Conservation (phyloP, 2,329 filamentous ascomycete species). For the Penicillium glabrum region DNA sequence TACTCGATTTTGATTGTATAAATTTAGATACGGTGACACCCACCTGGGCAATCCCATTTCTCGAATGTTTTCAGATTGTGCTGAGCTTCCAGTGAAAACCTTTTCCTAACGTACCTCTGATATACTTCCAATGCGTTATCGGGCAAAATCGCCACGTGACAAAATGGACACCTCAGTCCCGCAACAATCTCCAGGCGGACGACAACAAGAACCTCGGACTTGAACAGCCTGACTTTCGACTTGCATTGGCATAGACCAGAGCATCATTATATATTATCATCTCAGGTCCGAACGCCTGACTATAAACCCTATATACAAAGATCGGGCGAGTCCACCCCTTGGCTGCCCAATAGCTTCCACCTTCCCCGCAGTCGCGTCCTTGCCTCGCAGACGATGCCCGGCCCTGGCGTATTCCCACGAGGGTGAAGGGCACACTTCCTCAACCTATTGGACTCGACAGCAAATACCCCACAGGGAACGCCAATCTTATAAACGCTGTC, state of each 20-base stretch:
- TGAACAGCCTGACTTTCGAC: not conserved
- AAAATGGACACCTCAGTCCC: not conserved
- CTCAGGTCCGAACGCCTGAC: not conserved
- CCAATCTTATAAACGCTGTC: not conserved
- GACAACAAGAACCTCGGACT: not conserved
- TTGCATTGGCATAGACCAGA: not conserved
- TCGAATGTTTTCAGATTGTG: too few relatives aligned
- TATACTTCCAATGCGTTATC: not conserved
- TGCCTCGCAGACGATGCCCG: slow-evolving; percentile 34
- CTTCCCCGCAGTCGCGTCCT: slow-evolving; percentile 40
- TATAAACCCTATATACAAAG: not conserved
- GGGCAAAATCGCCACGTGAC: not conserved
- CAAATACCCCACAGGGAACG: not conserved
- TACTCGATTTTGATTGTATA: too few relatives aligned
- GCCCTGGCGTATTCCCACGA: slow-evolving; percentile 30
- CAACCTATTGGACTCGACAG: not conserved
- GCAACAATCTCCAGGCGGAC: not conserved
- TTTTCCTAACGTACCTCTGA: too few relatives aligned
- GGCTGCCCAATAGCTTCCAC: slow-evolving; percentile 13
- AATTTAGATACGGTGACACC: too few relatives aligned
- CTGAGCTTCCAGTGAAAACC: too few relatives aligned
- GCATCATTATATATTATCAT: not conserved
- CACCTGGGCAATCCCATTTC: too few relatives aligned
- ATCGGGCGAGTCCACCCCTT: not conserved
- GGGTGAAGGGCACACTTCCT: slow-evolving; percentile 27